These are phyloP conservation scores for Nyssa sinensis DNA, from an alignment of 148 eudicot species.

Conservation along the genomic window DNA sequence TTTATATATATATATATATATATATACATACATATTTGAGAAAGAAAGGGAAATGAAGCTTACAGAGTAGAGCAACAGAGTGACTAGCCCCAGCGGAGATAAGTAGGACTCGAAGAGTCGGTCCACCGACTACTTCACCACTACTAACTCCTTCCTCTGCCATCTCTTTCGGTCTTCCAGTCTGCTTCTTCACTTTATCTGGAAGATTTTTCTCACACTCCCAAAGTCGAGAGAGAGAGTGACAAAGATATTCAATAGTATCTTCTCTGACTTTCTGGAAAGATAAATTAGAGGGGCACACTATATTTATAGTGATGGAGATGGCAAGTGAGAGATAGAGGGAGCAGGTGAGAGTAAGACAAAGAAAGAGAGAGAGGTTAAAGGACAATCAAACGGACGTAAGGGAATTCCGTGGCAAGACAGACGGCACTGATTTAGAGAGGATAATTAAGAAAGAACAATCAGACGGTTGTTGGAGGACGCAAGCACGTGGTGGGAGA, in stretches of 20 bases:
- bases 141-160: slow-evolving; percentile 24
- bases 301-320: slow-evolving; percentile 31
- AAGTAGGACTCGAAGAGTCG: slow-evolving; percentile 45
- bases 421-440: too few species aligned
- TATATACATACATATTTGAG: too few species aligned
- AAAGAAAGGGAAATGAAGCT: slow-evolving; percentile 8
- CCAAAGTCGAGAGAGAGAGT: not conserved
- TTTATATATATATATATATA: too few species aligned
- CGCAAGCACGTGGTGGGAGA: too few species aligned
- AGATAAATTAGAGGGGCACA: not conserved
- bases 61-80: slow-evolving; percentile 87
- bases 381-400: too few species aligned
- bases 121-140: slow-evolving; percentile 12
- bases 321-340: slow-evolving; percentile 22
- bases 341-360: too few species aligned
- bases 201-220: not conserved
- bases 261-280: too few species aligned
- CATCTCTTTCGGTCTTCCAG: slow-evolving; percentile 19
- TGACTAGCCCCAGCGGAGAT: slow-evolving; percentile 97
- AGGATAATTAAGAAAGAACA: too few species aligned
- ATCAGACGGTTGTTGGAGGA: too few species aligned
- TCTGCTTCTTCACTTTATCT: not conserved
- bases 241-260: not conserved
- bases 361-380: too few species aligned
- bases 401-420: too few species aligned